Conservation (phyloP, 495 filamentous ascomycete species). For the Annulohypoxylon maeteangense region DNA sequence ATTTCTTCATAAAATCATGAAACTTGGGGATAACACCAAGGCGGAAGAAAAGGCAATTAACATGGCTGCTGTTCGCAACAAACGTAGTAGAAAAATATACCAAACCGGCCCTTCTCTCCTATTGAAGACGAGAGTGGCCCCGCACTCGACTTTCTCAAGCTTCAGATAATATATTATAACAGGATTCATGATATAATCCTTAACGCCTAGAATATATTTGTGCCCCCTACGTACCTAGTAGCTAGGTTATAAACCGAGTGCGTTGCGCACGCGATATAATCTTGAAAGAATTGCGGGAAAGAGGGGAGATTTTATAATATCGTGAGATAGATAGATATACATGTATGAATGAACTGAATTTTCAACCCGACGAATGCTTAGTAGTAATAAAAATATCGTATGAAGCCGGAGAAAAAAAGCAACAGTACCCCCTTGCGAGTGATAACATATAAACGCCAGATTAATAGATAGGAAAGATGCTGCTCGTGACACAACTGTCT, state of each 20-base stretch:
- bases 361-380: background rate
- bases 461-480: background rate
- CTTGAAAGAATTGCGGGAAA: background rate
- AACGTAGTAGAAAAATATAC: too few relatives aligned
- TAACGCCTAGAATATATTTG: background rate
- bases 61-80: too few relatives aligned
- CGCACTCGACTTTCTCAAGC: background rate
- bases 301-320: background rate
- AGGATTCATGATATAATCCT: background rate
- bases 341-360: background rate
- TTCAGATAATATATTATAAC: background rate
- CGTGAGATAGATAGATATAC: background rate
- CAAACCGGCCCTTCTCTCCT: background rate
- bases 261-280: background rate
- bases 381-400: slow-evolving; percentile 8
- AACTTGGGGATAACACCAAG: too few relatives aligned
- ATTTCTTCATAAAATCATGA: too few relatives aligned
- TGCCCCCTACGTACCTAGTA: background rate
- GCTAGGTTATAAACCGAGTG: background rate
- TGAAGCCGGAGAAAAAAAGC: background rate
- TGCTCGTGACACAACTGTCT: slow-evolving; percentile 1
- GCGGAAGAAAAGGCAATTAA: too few relatives aligned
- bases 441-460: slow-evolving; percentile 14
- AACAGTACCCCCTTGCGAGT: background rate
- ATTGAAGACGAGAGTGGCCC: background rate